These are phyloP conservation scores for Nakazawaea wyomingensis DNA, from an alignment of 805 yeast species.

Conservation along the genomic window DNA sequence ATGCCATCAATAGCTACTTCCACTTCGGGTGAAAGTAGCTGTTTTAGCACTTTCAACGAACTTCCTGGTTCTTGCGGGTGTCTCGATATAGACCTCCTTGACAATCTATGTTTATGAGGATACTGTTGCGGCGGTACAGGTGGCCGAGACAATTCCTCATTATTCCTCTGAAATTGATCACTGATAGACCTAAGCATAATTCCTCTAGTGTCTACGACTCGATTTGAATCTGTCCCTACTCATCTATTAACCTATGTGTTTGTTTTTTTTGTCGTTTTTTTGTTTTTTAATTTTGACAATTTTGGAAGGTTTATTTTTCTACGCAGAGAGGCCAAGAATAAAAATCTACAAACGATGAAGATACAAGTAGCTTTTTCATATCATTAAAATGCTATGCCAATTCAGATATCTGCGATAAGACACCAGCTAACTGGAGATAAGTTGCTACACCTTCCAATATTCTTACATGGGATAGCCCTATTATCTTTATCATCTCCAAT, in stretches of 20 bases:
- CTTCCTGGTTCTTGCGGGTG: slow-evolving; percentile 15
- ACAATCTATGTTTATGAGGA: slow-evolving; percentile 18
- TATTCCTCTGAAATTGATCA: slow-evolving; percentile 6
- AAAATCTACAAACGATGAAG: too few species aligned
- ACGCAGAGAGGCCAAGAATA: too few species aligned
- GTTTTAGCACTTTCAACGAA: slow-evolving; percentile 12
- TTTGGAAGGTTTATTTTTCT: too few species aligned
- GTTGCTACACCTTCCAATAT: slow-evolving; percentile 91
- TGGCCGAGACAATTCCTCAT: slow-evolving; percentile 1
- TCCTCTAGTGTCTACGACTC: too few species aligned
- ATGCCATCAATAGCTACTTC: slow-evolving; percentile 17
- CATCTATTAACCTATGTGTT: background rate
- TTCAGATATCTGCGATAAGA: slow-evolving; percentile 56
- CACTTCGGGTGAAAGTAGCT: slow-evolving; percentile 23
- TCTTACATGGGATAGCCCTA: slow-evolving; percentile 89
- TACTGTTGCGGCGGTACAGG: slow-evolving; percentile 5
- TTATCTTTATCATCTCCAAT: slow-evolving; percentile 74
- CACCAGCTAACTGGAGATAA: slow-evolving; percentile 78
- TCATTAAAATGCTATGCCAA: background rate
- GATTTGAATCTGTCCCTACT: background rate
- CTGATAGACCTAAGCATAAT: background rate
- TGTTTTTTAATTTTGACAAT: background rate
- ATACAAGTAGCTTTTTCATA: too few species aligned
- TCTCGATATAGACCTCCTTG: slow-evolving; percentile 25
- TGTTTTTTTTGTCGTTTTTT: background rate